Base-by-base conservation (phyloP, 2,329 filamentous ascomycete species). In the Trichoderma asperellum region DNA sequence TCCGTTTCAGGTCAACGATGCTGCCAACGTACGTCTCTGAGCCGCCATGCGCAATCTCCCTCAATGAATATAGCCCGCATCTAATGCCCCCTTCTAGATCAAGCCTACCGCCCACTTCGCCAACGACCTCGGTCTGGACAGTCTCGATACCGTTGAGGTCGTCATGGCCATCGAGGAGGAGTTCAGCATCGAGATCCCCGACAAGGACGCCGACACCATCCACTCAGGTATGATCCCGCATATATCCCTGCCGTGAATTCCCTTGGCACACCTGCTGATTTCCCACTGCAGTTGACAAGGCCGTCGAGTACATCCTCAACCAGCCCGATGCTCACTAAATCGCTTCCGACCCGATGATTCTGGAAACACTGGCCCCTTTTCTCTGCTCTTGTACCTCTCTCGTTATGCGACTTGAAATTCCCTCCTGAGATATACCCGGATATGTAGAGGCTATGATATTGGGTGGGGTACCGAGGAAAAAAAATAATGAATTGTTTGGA, bases 131-230 rank as follows among this genome's bases (percentile, higher is more conserved):
- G 96, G 94, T 74, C 87, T 99, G 77, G 96, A 99, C 86, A 96
- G 92, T 84, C 88, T 99, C 82, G 96, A 99, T 82, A 97, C 96
- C 73, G 96, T 99, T 73, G 96, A 99, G 87, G 96, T 99, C 75
- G 96, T 99, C 77, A 99, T 99, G 96, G 96, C 96, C 74, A 98
- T 99, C 83, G 96, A 99, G 88, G 96, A 99, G 84, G 86, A 90
- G 78, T 89, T 90, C 79, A 88, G 93, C 91, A 96, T 97, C 81
- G 94, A 97, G 88, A 97, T 97, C 78, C 94, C 94, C 76, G 94
- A 97, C 85, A 97, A 97, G 89, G 93, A 97, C 79, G 94, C 94
- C 75, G 94, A 97, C 82, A 86, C 87, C 74, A 97, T 97, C 82
- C 93, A 96, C 88, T 97, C 93, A 78, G 90, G 94, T 97, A 91